Evolutionary conservation across 345 rosid species (phyloP), one percentile per base, ranked within the genome.

Genomic region (Turritis glabra): DNA sequence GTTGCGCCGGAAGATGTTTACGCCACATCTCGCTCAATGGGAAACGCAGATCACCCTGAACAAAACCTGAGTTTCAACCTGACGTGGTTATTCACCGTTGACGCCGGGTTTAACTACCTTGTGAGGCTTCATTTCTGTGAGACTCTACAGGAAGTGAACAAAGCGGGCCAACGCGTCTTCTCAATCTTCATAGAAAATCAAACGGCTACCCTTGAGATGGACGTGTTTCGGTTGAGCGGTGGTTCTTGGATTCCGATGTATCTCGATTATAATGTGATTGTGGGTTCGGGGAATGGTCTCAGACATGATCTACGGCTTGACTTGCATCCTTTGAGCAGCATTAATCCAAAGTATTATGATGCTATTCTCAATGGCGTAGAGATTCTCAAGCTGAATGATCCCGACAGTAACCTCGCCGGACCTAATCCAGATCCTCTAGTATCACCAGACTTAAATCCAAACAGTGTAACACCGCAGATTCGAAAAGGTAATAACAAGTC

Each of bases 341-440:
- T 3, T n/a, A n/a, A n/a, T 3, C 9, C 76, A 6, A 0, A 0
- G 0, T 58, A 40, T 33, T 13, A 64, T 5, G 83, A 80, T 13
- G 81, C 69, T 3, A 77, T 82, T 18, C 55, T 86, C 41, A 84
- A 86, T 44, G 87, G 90, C 2, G 35, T 79, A 35, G 90, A 86
- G 79, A 79, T 86, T 50, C 82, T 86, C 46, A 84, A 81, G 43
- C 48, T 75, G 1, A 79, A 17, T 29, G 5, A 23, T 3, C 0
- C 0, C 0, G 3, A 61, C 0, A 60, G 71, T 19, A 77, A 8
- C 26, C 81, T 80, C 1, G 78, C 75, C 0, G 79, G 75, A 46
- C 59, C 71, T 30, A 80, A 77, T 50, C 86, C 85, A 17, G 38
- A 73, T 7, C 55, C 35, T 5, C 1, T 5, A 6, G 7, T 12